Conservation (phyloP, 2,329 filamentous ascomycete genomes). For the Fusarium annulatum region DNA sequence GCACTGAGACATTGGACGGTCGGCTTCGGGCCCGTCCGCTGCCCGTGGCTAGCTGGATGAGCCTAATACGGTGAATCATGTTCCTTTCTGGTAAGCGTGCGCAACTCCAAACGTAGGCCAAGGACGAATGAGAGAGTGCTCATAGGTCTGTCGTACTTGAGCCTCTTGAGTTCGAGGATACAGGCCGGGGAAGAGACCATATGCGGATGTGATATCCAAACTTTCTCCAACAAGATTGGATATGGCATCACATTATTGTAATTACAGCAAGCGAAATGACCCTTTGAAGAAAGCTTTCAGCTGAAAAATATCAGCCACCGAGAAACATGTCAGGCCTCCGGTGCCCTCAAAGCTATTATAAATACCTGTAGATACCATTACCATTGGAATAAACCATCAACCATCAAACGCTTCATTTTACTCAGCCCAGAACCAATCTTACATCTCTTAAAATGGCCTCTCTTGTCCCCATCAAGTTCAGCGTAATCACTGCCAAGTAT, state of each 20-base stretch:
- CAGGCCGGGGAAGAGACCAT: background rate
- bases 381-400: background rate
- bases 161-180: rapidly evolving
- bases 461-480: background rate
- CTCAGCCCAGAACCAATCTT: background rate
- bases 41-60: background rate
- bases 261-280: rapidly evolving
- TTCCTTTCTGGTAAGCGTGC: background rate
- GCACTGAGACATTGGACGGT: background rate
- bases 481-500: background rate
- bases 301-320: background rate
- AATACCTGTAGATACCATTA: background rate
- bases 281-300: background rate
- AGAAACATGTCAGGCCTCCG: rapidly evolving
- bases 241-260: background rate
- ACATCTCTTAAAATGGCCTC: background rate
- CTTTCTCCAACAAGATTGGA: background rate
- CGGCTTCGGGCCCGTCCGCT: background rate
- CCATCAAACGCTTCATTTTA: background rate
- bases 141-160: background rate
- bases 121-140: background rate
- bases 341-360: background rate
- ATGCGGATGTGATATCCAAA: background rate
- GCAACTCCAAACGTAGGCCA: no score
- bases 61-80: background rate